Base-by-base conservation (phyloP, 805 yeast species). In the Saccharomycopsis fodiens region DNA sequence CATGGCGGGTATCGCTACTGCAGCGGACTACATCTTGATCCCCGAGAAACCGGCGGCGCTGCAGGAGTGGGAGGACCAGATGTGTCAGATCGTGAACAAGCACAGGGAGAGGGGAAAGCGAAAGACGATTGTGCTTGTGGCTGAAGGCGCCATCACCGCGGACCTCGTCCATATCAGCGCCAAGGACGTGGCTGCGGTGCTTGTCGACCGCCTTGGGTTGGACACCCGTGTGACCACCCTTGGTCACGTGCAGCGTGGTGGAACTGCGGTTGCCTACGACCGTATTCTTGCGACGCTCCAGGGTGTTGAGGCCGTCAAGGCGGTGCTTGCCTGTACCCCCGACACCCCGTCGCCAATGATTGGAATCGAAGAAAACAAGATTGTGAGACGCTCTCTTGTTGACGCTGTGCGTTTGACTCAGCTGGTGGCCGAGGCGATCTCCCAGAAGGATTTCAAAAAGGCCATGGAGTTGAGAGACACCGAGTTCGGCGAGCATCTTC, bases 171-270 rank as follows among this genome's bases (percentile, higher is more conserved):
- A 93, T 38, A 86, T 93, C 56, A 74, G 89, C 8, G 73, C 94
- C 15, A 78, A 79, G 29, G 78, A 79, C 52, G 97, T 93, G 48
- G 82, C 83, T 65, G 78, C 86, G 43, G 93, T 82, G 15, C 71
- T 93, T 48, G 85, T 85, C 39, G 81, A 80, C 46, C 61, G 56
- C 35, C 68, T 93, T 52, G 96, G 96, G 10, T 74, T 93, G 46
- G 98, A 93, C 62, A 91, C 97, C 3, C 79, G 97, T 63, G 82
- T 91, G 57, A 93, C 98, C 35, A 86, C 94, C 10, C 72, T 93
- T 56, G 98, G 98, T 45, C 98, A 93, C 63, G 97, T 93, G 45
- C 98, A 93, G 72, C 79, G 98, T 67, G 98, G 98, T 69, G 98
- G 98, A 65, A 78, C 95, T 39, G 97, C 98, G 20, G 96, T 89